Evolutionary conservation across 148 eudicot species (phyloP).

Genomic region (Vaccinium myrtillus): DNA sequence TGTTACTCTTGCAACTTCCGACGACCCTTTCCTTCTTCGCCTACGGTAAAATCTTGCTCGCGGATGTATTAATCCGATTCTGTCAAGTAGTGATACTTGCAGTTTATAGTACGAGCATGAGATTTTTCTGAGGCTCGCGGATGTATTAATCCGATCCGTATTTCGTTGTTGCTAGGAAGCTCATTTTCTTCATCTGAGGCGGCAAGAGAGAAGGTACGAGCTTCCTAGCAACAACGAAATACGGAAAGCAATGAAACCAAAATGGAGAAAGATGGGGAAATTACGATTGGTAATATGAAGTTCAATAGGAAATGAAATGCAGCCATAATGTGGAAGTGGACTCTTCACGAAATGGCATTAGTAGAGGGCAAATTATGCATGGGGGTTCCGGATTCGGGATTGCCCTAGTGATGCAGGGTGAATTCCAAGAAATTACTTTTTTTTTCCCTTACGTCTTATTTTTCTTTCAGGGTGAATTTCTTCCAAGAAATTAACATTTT

Average conservation of each 20-base stretch:
- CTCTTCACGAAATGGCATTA: not conserved
- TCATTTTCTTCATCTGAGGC: constrained; percentile 28
- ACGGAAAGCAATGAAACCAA: constrained; percentile 1
- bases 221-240: constrained; percentile 16
- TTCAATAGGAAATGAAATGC: not conserved
- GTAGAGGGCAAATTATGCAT: too few species aligned
- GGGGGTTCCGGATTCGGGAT: too few species aligned
- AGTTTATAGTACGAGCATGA: constrained; percentile 22
- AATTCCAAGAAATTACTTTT: too few species aligned
- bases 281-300: not conserved
- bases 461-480: too few species aligned
- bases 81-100: not conserved
- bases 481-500: too few species aligned
- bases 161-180: too few species aligned
- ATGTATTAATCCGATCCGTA: too few species aligned
- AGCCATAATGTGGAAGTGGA: not conserved
- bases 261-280: not conserved
- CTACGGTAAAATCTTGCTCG: not conserved
- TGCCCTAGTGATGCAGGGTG: too few species aligned
- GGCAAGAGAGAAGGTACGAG: constrained; percentile 10
- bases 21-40: not conserved
- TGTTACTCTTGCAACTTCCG: not conserved
- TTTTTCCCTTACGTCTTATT: too few species aligned
- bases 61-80: not conserved
- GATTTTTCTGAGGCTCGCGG: constrained; percentile 21